Conservation (phyloP, 805 yeast species). For the Priceomyces haplophilus region DNA sequence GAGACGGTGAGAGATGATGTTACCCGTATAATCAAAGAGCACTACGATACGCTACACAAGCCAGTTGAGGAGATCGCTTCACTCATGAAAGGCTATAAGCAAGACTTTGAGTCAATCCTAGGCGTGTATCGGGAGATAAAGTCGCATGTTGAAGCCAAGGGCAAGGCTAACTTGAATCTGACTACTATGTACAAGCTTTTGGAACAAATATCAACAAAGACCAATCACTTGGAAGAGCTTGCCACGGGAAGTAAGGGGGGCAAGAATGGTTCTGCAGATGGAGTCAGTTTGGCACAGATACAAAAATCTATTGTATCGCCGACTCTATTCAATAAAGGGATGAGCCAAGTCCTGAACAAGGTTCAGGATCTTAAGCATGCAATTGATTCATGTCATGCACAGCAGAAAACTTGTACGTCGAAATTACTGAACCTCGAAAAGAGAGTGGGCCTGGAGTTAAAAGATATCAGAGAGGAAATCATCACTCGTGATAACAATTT, state of each 20-base stretch:
- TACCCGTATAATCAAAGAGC: slow-evolving; percentile 5
- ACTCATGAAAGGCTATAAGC: neutral
- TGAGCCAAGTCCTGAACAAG: neutral
- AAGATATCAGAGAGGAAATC: neutral
- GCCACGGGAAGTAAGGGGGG: neutral
- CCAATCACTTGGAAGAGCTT: neutral
- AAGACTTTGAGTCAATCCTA: neutral
- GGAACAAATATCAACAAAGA: neutral
- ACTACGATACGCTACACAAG: neutral
- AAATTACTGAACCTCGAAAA: neutral
- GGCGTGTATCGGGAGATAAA: neutral
- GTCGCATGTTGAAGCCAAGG: neutral
- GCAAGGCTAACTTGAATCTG: neutral
- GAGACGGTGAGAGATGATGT: slow-evolving; percentile 11
- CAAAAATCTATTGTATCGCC: neutral
- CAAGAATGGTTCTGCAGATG: too few relatives aligned
- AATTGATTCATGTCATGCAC: neutral
- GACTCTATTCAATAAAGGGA: neutral
- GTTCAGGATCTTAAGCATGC: neutral
- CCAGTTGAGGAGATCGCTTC: neutral
- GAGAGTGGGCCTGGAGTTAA: neutral
- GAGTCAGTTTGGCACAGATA: neutral
- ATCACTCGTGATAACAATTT: neutral
- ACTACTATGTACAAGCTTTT: neutral
- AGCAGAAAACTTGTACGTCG: neutral